Conservation (phyloP, 257 asterid species). For the Nicotiana attenuata region DNA sequence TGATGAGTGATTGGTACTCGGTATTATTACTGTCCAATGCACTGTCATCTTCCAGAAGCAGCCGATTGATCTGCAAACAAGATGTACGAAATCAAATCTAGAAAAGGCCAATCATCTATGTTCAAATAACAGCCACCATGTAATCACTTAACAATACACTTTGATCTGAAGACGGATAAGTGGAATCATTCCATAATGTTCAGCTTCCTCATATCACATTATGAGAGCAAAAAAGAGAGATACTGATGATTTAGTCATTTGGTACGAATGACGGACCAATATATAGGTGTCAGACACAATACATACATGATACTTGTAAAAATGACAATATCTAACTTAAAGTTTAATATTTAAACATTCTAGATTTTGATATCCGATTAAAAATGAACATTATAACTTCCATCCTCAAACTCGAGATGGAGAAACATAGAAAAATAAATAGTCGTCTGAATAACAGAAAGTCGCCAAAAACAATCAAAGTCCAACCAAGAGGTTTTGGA, state of each 20-base stretch:
- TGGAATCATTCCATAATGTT: background rate
- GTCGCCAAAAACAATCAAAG: too few species aligned
- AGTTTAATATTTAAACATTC: background rate
- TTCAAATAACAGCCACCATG: background rate
- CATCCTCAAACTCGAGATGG: too few species aligned
- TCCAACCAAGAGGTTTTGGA: too few species aligned
- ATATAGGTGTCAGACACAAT: background rate
- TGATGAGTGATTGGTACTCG: constrained; percentile 69
- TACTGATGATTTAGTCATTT: background rate
- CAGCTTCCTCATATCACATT: background rate
- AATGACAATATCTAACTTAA: background rate
- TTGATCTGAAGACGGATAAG: background rate
- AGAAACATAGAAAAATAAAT: too few species aligned
- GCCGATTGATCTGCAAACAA: constrained; percentile 64
- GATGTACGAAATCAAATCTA: constrained; percentile 3
- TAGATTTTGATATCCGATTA: background rate
- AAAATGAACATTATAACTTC: background rate
- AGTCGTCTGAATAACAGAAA: too few species aligned
- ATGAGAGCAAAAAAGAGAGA: background rate
- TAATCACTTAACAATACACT: background rate
- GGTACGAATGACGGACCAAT: background rate
- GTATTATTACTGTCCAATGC: constrained; percentile 43
- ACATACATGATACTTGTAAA: background rate
- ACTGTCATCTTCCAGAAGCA: constrained; percentile 82
- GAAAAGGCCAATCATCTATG: background rate